Percentiles rank a stretch among this genome's conserved stretches.
phyloP scores from a whole-genome alignment of 2,329 filamentous ascomycete genomes.

The Aspergillus costaricaensis region DNA sequence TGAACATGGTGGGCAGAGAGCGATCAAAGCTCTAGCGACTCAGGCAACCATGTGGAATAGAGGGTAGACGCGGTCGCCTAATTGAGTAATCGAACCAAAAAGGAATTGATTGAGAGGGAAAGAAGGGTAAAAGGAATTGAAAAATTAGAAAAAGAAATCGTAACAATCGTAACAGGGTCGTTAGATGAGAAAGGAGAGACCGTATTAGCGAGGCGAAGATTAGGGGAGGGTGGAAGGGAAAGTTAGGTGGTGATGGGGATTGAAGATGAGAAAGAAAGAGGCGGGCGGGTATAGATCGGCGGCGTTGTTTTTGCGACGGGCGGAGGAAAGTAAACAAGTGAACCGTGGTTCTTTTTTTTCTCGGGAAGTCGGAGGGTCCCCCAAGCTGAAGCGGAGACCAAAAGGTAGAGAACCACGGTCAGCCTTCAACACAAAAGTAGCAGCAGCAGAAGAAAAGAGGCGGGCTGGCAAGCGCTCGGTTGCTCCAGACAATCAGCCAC shows the following conservation, averaged over 20 bases:
- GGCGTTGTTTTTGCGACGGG: conserved; percentile 27
- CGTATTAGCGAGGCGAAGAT: conserved; percentile 8
- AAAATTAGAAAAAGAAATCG: not conserved
- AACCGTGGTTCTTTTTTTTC: conserved; percentile 34
- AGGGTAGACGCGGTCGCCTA: not conserved
- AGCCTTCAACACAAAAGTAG: not conserved
- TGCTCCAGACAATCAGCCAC: conserved; percentile 33
- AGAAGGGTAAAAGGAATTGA: not conserved
- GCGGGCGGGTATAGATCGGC: conserved; percentile 19
- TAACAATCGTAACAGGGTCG: not conserved
- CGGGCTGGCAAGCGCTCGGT: conserved; percentile 18
- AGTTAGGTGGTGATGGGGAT: not conserved
- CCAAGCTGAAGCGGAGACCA: conserved; percentile 12
- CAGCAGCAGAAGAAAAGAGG: too few relatives aligned
- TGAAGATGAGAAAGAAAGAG: conserved; percentile 1
- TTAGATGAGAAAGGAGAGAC: conserved; percentile 9
- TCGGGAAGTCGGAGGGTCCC: conserved; percentile 19
- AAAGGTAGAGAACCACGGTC: conserved; percentile 4
- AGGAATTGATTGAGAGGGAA: not conserved
- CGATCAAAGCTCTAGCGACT: conserved; percentile 25
- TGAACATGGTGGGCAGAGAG: conserved; percentile 42
- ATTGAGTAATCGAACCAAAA: not conserved
- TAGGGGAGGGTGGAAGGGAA: not conserved
- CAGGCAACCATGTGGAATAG: conserved; percentile 33
- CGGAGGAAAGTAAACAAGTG: conserved; percentile 34